phyloP scores from a whole-genome alignment of 176 grass and related monocot genomes.

The Carex parvula region DNA sequence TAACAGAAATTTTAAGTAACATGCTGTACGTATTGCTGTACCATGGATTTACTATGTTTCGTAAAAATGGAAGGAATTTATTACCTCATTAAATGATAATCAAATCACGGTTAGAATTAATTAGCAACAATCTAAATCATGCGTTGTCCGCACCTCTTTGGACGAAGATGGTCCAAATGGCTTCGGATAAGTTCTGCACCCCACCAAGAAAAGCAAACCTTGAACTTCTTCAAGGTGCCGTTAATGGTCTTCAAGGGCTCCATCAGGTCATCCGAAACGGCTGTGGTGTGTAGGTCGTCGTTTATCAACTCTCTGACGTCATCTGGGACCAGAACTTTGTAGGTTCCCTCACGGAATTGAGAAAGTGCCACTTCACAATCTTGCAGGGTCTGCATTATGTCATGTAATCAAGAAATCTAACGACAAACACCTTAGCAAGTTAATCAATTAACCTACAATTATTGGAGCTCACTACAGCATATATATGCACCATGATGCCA shows the following conservation, averaged over 20 bases:
- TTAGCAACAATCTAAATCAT: too few relatives aligned
- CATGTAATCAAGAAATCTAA: not conserved
- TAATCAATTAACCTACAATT: not conserved
- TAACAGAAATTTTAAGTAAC: too few relatives aligned
- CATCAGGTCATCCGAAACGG: conserved; percentile 82
- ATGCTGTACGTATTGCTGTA: too few relatives aligned
- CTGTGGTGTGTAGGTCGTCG: conserved; percentile 70
- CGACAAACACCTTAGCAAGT: not conserved
- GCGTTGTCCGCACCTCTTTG: too few relatives aligned
- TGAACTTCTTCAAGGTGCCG: conserved; percentile 71
- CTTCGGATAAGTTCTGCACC: too few relatives aligned
- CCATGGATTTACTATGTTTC: too few relatives aligned
- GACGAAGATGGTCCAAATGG: too few relatives aligned
- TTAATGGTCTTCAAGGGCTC: conserved; percentile 84
- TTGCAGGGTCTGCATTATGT: conserved; percentile 49
- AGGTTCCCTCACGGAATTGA: conserved; percentile 37
- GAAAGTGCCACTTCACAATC: conserved; percentile 50
- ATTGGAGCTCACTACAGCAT: not conserved
- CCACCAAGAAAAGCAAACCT: conserved; percentile 49
- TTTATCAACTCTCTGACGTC: conserved; percentile 56
- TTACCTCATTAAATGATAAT: too few relatives aligned
- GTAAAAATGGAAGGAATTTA: too few relatives aligned
- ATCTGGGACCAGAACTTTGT: conserved; percentile 38
- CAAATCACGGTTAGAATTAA: too few relatives aligned
- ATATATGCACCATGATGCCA: not conserved